These are phyloP conservation scores for Wickerhamomyces tratensis DNA, from an alignment of 805 yeast genomes.

Conservation along the genomic window DNA sequence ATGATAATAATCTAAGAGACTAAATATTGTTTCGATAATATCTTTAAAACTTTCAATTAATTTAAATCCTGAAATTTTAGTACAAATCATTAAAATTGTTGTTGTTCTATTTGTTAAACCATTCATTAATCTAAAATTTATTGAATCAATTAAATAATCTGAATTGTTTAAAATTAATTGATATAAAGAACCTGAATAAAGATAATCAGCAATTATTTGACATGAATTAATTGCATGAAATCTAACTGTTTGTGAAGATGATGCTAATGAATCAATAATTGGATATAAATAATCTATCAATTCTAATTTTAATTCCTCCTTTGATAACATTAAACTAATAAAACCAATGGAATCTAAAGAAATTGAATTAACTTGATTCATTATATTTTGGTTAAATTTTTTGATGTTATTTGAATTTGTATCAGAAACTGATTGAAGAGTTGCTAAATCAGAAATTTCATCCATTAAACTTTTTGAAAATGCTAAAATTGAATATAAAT, in stretches of 20 bases:
- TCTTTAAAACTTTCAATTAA: conserved; percentile 63
- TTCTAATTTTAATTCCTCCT: conserved; percentile 30
- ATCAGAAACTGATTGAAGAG: background rate
- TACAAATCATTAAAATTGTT: conserved; percentile 57
- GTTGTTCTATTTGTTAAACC: conserved; percentile 69
- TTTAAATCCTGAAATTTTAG: conserved; percentile 60
- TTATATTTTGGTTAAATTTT: conserved; percentile 1
- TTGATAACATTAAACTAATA: conserved; percentile 17
- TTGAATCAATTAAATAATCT: conserved; percentile 73
- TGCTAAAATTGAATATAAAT: conserved; percentile 24
- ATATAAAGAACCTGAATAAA: conserved; percentile 49
- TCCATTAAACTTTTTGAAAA: conserved; percentile 34
- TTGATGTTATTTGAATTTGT: background rate
- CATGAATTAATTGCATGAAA: conserved; percentile 45
- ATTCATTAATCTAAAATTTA: conserved; percentile 61
- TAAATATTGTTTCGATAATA: conserved; percentile 63
- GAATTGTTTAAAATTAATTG: conserved; percentile 53
- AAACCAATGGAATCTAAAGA: conserved; percentile 35
- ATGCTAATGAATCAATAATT: conserved; percentile 63
- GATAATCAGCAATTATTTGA: conserved; percentile 35
- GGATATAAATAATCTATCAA: conserved; percentile 67
- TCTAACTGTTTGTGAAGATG: conserved; percentile 33
- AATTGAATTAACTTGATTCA: conserved; percentile 18
- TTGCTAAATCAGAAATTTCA: conserved; percentile 17
- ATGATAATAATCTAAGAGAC: conserved; percentile 74